phyloP scores from a whole-genome alignment of 768 basidiomycete species.

The Boletus huronensis region DNA sequence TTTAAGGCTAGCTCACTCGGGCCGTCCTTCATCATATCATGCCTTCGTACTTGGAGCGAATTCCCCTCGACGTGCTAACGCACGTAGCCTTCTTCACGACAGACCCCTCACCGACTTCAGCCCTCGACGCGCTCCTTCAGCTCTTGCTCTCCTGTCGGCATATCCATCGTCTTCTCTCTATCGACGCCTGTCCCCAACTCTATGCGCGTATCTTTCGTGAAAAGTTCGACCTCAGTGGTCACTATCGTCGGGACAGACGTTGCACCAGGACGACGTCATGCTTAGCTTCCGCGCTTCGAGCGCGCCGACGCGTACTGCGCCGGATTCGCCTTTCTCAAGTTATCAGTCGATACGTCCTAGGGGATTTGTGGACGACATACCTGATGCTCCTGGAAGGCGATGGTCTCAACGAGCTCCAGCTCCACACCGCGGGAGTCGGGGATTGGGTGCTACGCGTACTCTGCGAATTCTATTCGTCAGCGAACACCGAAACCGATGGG shows the following conservation, averaged over 20 bases:
- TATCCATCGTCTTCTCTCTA: constrained; percentile 42
- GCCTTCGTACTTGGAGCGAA: constrained; percentile 43
- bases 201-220: constrained; percentile 52
- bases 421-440: constrained; percentile 40
- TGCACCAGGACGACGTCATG: constrained; percentile 37
- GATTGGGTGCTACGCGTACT: constrained; percentile 26
- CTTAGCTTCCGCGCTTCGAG: constrained; percentile 47
- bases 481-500: constrained; percentile 5
- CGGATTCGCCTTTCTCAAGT: constrained; percentile 39
- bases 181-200: constrained; percentile 46
- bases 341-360: constrained; percentile 27
- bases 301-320: constrained; percentile 45
- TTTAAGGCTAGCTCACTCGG: constrained; percentile 20
- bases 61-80: constrained; percentile 57
- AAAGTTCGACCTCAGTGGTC: constrained; percentile 43
- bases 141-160: constrained; percentile 46
- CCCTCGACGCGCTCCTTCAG: constrained; percentile 41
- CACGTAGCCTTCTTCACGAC: constrained; percentile 49
- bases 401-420: constrained; percentile 44
- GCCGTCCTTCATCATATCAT: constrained; percentile 32
- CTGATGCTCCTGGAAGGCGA: constrained; percentile 61
- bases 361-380: constrained; percentile 56
- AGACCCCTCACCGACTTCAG: constrained; percentile 34
- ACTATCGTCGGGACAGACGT: constrained; percentile 22
- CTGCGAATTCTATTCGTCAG: constrained; percentile 12